Conservation (phyloP, 2,329 filamentous ascomycete species). For the Fusarium falciforme region DNA sequence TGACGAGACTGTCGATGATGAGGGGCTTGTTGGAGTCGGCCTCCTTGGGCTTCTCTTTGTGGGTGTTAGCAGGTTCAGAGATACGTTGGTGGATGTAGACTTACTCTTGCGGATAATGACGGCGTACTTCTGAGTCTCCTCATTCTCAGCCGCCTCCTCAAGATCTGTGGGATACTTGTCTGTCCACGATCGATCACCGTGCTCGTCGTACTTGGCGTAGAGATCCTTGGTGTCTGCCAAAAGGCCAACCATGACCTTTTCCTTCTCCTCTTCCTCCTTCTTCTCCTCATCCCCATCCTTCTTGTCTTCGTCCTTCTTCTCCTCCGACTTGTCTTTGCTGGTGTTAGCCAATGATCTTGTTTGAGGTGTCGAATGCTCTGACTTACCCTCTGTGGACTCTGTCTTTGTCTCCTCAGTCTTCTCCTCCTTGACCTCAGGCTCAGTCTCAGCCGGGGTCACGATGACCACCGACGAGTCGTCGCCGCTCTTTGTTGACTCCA, state of each 20-base stretch:
- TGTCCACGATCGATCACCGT: slow-evolving; percentile 65
- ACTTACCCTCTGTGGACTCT: slow-evolving; percentile 22
- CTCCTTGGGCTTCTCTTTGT: slow-evolving; percentile 57
- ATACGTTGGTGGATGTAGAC: neutral
- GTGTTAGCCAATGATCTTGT: neutral
- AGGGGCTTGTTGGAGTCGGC: slow-evolving; percentile 70
- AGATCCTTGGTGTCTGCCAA: slow-evolving; percentile 56
- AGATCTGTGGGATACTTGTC: slow-evolving; percentile 66
- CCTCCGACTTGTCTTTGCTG: slow-evolving; percentile 16
- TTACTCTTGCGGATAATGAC: slow-evolving; percentile 66
- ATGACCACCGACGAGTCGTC: slow-evolving; percentile 36
- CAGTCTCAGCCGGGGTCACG: slow-evolving; percentile 37
- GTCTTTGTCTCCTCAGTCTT: slow-evolving; percentile 17
- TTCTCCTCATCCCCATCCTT: neutral
- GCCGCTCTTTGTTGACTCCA: slow-evolving; percentile 39
- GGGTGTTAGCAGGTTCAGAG: neutral
- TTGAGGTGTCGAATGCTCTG: too few relatives aligned
- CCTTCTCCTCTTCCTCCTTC: slow-evolving; percentile 9
- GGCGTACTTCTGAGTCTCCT: slow-evolving; percentile 70
- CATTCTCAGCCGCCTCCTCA: slow-evolving; percentile 68
- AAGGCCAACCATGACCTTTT: slow-evolving; percentile 48
- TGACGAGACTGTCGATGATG: slow-evolving; percentile 69
- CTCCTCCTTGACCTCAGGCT: slow-evolving; percentile 23
- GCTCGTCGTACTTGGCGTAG: slow-evolving; percentile 58
- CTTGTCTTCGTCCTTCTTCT: slow-evolving; percentile 8